Base-by-base conservation (phyloP, 1,284 basidiomycete genomes). In the Apiotrichum gracile region DNA sequence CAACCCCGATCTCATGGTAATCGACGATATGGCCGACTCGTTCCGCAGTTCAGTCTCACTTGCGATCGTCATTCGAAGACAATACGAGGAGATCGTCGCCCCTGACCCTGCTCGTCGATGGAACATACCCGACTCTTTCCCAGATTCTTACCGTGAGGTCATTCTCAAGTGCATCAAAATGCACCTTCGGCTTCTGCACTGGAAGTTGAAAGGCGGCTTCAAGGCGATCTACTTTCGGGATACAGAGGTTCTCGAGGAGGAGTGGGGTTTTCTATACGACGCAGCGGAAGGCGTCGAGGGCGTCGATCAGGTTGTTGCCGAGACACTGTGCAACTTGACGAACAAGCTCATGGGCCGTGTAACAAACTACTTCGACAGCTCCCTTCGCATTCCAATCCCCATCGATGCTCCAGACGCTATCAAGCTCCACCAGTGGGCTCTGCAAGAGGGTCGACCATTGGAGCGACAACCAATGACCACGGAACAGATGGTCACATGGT, bases 141-240 rank as follows among this genome's bases (percentile, higher is more conserved):
- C 84, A 61, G 83, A 85, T 51, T 88, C 91, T 61, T 98, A 97
- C 73, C 93, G 98, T 70, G 77, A 81, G 22, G 90, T 90, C 2
- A 85, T 98, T 51, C 78, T 96, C 53, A 87, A 93, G 60, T 90
- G 91, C 10, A 78, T 98, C 61, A 82, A 84, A 10, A 86, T 86
- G 71, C 96, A 98, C 77, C 98, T 98, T 81, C 87, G 84, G 67
- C 79, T 99, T 31, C 84, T 98, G 27, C 90, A 96, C 64, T 91
- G 87, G 86, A 96, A 97, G 73, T 81, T 99, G 49, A 94, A 94
- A 76, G 89, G 88, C 58, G 88, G 88, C n/a, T 82, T 83, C 53
- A 91, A 89, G 69, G 87, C 87, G 24, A 88, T 93, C 49, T 90
- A 94, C 74, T 96, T 97, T 78, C 94, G 96, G 67, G 94, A 98